Conservation (phyloP, 1,284 basidiomycete species). For the Ustilago xerochloae region DNA sequence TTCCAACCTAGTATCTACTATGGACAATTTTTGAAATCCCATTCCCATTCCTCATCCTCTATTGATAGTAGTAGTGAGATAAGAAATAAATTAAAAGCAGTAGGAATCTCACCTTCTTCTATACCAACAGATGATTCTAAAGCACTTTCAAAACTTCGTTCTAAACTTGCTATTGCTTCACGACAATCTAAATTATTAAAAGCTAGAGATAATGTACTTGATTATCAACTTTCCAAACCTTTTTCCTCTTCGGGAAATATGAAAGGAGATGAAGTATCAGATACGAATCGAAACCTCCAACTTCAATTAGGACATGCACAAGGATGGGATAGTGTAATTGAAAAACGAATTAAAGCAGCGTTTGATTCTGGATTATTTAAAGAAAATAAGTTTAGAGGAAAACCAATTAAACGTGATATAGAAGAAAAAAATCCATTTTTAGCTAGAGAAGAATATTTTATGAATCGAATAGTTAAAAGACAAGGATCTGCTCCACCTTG, state of each 20-base stretch:
- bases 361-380: constrained; percentile 78
- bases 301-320: constrained; percentile 33
- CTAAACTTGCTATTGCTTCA: constrained; percentile 74
- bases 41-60: not conserved
- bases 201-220: constrained; percentile 76
- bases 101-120: constrained; percentile 28
- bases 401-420: constrained; percentile 74
- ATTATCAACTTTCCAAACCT: constrained; percentile 74
- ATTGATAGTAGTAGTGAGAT: constrained; percentile 9
- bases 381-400: constrained; percentile 79
- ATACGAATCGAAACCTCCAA: constrained; percentile 32
- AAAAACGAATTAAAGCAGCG: constrained; percentile 73
- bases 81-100: constrained; percentile 33
- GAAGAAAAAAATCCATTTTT: constrained; percentile 81
- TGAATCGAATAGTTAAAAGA: constrained; percentile 87
- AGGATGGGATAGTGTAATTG: constrained; percentile 61
- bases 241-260: constrained; percentile 15
- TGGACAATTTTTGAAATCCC: constrained; percentile 41
- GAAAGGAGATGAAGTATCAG: constrained; percentile 70
- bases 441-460: constrained; percentile 70
- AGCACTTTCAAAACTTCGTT: constrained; percentile 72
- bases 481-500: constrained; percentile 89
- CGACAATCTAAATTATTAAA: constrained; percentile 70
- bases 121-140: constrained; percentile 71
- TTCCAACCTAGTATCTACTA: constrained; percentile 48